Evolutionary conservation across 345 rosid genomes (phyloP).

Genomic region (Atalantia buxifolia): DNA sequence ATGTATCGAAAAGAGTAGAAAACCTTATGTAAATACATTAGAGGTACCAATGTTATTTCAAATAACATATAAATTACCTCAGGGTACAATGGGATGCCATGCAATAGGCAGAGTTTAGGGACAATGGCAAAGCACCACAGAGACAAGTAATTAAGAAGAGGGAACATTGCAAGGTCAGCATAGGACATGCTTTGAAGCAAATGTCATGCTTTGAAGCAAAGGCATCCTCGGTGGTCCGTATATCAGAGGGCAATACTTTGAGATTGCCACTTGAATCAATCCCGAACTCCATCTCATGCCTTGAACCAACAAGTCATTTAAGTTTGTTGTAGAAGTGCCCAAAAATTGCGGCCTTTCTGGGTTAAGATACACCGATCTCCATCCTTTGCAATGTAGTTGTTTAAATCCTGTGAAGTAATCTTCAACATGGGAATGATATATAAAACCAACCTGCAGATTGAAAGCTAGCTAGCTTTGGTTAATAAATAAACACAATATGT

Average conservation of each 20-base stretch:
- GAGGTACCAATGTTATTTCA: background rate
- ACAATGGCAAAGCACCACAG: slow-evolving; percentile 30
- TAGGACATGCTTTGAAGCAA: too few species aligned
- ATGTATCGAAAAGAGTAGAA: too few species aligned
- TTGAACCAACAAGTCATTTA: slow-evolving; percentile 27
- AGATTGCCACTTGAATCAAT: slow-evolving; percentile 19
- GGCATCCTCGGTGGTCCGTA: slow-evolving; percentile 33
- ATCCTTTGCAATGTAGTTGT: slow-evolving; percentile 30
- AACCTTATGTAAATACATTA: too few species aligned
- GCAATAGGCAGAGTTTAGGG: slow-evolving; percentile 41
- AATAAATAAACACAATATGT: background rate
- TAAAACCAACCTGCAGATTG: slow-evolving; percentile 33
- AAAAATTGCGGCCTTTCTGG: slow-evolving; percentile 37
- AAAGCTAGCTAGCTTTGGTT: background rate
- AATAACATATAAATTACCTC: slow-evolving; percentile 20
- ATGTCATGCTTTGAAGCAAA: slow-evolving; percentile 15
- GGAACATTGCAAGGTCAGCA: slow-evolving; percentile 7
- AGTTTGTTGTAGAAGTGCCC: slow-evolving; percentile 24
- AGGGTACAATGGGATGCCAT: slow-evolving; percentile 39
- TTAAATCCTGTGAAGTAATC: slow-evolving; percentile 38
- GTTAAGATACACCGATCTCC: slow-evolving; percentile 32
- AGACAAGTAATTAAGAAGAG: slow-evolving; percentile 23
- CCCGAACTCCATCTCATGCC: slow-evolving; percentile 40
- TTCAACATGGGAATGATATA: slow-evolving; percentile 33
- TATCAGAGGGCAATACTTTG: slow-evolving; percentile 39